Conservation (phyloP, 352 stramenopile species). For the Peronospora destructor region DNA sequence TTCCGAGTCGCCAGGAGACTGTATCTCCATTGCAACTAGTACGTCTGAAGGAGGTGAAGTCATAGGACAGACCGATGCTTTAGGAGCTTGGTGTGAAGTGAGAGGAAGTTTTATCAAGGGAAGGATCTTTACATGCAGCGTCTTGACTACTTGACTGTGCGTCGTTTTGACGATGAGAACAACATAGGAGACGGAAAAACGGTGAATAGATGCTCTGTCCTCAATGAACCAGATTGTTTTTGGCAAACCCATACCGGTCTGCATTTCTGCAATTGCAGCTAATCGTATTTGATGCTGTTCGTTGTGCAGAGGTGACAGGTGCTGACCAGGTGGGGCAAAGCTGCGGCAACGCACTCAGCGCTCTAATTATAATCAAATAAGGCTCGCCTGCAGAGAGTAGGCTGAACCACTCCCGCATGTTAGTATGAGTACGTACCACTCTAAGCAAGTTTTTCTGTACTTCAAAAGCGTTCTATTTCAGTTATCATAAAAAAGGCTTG, state of each 20-base stretch:
- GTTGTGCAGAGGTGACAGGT: background rate
- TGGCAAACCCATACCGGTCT: constrained; percentile 1
- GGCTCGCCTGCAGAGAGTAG: too few species aligned
- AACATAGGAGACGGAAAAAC: constrained; percentile 23
- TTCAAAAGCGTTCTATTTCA: too few species aligned
- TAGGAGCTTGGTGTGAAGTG: constrained; percentile 9
- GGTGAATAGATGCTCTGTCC: constrained; percentile 32
- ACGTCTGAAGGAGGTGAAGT: constrained; percentile 3
- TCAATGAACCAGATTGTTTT: constrained; percentile 3
- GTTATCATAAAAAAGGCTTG: too few species aligned
- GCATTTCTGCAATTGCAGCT: constrained; percentile 4
- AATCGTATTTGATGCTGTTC: constrained; percentile 4
- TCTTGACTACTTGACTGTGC: constrained; percentile 10
- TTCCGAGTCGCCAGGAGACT: constrained; percentile 4
- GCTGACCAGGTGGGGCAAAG: too few species aligned
- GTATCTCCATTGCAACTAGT: background rate
- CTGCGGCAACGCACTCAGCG: too few species aligned
- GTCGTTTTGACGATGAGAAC: constrained; percentile 6
- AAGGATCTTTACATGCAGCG: constrained; percentile 20
- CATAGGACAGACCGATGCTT: constrained; percentile 2
- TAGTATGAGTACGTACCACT: too few species aligned
- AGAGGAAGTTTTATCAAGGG: constrained; percentile 4
- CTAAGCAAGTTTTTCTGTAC: too few species aligned
- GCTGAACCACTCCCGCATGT: too few species aligned
- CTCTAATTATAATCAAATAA: too few species aligned